Percentiles rank a stretch among this genome's conserved stretches.
Conservation (phyloP, 179 eudicot genomes). For the Silene noctiflora region DNA sequence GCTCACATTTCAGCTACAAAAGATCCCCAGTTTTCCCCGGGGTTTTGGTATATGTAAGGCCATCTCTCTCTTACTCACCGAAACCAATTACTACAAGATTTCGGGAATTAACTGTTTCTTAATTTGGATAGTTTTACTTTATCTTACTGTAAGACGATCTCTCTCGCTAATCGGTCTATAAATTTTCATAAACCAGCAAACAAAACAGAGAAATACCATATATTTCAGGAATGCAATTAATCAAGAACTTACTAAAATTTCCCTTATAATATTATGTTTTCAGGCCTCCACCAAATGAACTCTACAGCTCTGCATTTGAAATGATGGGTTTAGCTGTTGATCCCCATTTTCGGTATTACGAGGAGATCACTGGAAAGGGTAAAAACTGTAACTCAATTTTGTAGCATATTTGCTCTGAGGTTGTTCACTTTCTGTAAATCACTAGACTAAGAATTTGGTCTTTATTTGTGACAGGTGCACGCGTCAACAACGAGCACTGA, state of each 20-base stretch:
- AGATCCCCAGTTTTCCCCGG: too few species aligned
- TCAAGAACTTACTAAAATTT: background rate
- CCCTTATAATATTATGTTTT: background rate
- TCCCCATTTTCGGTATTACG: constrained; percentile 26
- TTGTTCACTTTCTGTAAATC: background rate
- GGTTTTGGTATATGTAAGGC: constrained; percentile 1
- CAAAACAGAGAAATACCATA: too few species aligned
- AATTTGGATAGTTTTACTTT: background rate
- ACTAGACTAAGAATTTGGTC: background rate
- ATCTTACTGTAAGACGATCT: background rate
- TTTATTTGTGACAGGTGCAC: background rate
- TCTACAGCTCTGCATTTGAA: constrained; percentile 19
- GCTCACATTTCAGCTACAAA: background rate
- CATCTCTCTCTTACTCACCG: background rate
- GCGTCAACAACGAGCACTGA: background rate
- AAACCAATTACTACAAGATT: background rate
- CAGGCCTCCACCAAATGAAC: constrained; percentile 16
- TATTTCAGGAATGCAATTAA: background rate
- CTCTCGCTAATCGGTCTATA: too few species aligned
- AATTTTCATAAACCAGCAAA: too few species aligned
- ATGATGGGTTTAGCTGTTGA: constrained; percentile 21
- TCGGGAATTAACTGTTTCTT: background rate
- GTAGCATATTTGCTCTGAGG: background rate
- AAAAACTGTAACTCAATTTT: background rate
- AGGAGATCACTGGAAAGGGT: background rate